Evolutionary conservation across 2,329 filamentous ascomycete genomes (phyloP).

Genomic region (Aureobasidium sp.): DNA sequence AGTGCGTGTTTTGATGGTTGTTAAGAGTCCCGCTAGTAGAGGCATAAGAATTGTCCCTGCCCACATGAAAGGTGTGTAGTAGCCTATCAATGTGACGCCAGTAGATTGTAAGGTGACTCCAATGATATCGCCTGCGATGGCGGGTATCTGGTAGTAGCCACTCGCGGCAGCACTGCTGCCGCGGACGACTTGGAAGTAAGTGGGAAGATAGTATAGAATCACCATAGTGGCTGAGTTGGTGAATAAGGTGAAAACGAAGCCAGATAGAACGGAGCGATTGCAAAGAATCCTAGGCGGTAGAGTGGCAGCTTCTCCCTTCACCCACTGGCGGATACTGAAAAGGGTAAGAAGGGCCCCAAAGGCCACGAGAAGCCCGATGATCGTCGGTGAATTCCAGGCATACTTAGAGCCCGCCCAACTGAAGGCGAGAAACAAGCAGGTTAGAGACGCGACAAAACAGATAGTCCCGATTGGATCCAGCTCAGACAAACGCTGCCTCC

Average conservation of each 20-base stretch:
- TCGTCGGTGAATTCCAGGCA: slow-evolving; percentile 30
- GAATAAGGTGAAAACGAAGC: slow-evolving; percentile 39
- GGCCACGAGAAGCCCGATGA: slow-evolving; percentile 24
- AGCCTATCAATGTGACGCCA: slow-evolving; percentile 41
- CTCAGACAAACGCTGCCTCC: slow-evolving; percentile 44
- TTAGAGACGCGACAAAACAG: slow-evolving; percentile 22
- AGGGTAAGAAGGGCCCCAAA: slow-evolving; percentile 12
- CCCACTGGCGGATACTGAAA: slow-evolving; percentile 11
- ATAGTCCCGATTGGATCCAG: slow-evolving; percentile 40
- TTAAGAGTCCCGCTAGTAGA: no score
- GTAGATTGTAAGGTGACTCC: slow-evolving; percentile 42
- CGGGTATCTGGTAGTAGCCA: slow-evolving; percentile 45
- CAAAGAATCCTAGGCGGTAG: slow-evolving; percentile 29
- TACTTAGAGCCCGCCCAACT: slow-evolving; percentile 52
- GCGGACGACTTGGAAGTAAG: slow-evolving; percentile 46
- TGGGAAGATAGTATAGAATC: slow-evolving; percentile 38
- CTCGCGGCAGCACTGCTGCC: slow-evolving; percentile 44
- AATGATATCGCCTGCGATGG: slow-evolving; percentile 45
- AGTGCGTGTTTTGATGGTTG: no score
- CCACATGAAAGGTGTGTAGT: slow-evolving; percentile 53
- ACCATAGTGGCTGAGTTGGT: slow-evolving; percentile 50
- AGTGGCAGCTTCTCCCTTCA: slow-evolving; percentile 27
- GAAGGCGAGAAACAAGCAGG: slow-evolving; percentile 48
- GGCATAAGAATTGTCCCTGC: no score
- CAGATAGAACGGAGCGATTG: slow-evolving; percentile 35